Conservation (phyloP, 192 early-diverging fungal genomes). For the Umbelopsis isabellina region DNA sequence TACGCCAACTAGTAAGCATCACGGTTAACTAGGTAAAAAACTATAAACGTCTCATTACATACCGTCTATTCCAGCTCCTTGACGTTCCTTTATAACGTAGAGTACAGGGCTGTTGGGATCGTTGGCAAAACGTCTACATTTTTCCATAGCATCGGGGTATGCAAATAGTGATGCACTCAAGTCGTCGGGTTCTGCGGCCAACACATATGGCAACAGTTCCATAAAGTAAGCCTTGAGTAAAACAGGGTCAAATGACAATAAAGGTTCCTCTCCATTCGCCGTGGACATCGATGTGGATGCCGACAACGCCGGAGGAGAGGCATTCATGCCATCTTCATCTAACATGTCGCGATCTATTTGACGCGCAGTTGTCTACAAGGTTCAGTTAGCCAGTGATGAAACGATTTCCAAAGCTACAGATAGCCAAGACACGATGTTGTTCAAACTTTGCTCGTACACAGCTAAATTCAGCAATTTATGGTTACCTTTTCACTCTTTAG, state of each 20-base stretch:
- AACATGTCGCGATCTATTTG: constrained; percentile 9
- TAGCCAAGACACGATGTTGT: no score
- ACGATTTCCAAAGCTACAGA: no score
- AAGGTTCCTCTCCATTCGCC: constrained; percentile 6
- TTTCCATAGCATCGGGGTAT: constrained; percentile 71
- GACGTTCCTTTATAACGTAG: constrained; percentile 79
- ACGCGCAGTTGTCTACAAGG: neutral
- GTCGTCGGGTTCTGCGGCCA: constrained; percentile 69
- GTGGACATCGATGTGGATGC: constrained; percentile 16
- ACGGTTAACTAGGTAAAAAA: neutral
- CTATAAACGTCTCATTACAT: constrained; percentile 11
- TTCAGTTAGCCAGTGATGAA: no score
- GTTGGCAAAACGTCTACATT: constrained; percentile 74
- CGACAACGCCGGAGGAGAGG: constrained; percentile 16
- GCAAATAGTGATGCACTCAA: constrained; percentile 62
- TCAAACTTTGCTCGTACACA: no score
- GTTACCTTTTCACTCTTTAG: no score
- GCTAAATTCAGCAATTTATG: no score
- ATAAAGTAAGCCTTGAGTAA: constrained; percentile 70
- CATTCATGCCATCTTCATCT: constrained; percentile 9
- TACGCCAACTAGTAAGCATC: neutral
- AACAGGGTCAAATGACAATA: constrained; percentile 56
- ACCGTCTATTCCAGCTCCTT: constrained; percentile 49
- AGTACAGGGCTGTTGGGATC: constrained; percentile 73
- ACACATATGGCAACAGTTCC: constrained; percentile 70